phyloP scores from a whole-genome alignment of 345 rosid species.

The Geranium brycei region DNA sequence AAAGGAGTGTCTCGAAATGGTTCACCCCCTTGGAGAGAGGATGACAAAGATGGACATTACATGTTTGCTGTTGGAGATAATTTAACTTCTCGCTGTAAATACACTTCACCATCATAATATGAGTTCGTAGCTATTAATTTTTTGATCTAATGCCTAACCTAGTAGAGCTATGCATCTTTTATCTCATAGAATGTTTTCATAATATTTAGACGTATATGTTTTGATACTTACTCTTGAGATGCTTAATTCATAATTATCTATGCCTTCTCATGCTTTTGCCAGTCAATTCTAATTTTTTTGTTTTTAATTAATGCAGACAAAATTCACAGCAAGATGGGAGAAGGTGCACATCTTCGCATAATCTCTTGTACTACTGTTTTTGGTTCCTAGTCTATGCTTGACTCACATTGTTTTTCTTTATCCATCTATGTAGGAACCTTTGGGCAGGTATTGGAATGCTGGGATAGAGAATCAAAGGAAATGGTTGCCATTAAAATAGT shows the following conservation, averaged over 20 bases:
- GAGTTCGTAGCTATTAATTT: not conserved
- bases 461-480: slow-evolving; percentile 78
- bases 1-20: slow-evolving; percentile 52
- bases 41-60: slow-evolving; percentile 98
- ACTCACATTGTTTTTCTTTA: not conserved
- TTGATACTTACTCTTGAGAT: not conserved
- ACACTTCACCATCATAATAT: slow-evolving; percentile 31
- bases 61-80: slow-evolving; percentile 91
- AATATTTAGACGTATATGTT: not conserved
- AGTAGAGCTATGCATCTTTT: not conserved
- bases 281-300: not conserved
- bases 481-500: slow-evolving; percentile 90
- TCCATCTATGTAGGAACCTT: slow-evolving; percentile 48
- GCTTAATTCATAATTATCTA: not conserved
- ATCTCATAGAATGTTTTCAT: not conserved
- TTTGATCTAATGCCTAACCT: not conserved
- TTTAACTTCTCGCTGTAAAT: slow-evolving; percentile 89
- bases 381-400: not conserved
- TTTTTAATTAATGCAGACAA: slow-evolving; percentile 37
- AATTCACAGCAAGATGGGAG: slow-evolving; percentile 83
- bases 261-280: not conserved
- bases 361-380: not conserved
- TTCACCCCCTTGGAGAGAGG: slow-evolving; percentile 86
- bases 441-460: slow-evolving; percentile 87
- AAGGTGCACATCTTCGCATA: slow-evolving; percentile 31